These are phyloP conservation scores for Thelonectria olida DNA, from an alignment of 2,329 filamentous ascomycete species.

Conservation along the genomic window DNA sequence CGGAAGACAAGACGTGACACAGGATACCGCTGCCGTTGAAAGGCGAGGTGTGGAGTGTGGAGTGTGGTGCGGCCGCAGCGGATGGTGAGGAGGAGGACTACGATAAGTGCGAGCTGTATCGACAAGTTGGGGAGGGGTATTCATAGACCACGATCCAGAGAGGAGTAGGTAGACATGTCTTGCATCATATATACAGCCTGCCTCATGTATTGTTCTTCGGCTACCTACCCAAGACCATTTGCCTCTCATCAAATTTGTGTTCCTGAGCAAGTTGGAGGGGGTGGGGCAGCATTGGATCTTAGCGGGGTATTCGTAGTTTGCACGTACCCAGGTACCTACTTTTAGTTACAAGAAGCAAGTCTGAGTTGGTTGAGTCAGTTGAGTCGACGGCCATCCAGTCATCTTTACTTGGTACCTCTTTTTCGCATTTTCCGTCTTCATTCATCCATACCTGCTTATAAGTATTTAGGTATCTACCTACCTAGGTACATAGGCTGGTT, in stretches of 20 bases:
- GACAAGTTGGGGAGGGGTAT: too few relatives aligned
- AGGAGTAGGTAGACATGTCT: too few relatives aligned
- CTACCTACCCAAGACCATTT: too few relatives aligned
- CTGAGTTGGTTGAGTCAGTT: background rate
- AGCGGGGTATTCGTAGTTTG: conserved; percentile 15
- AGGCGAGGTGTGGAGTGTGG: too few relatives aligned
- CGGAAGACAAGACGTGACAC: background rate
- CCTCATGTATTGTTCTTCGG: too few relatives aligned
- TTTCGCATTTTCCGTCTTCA: background rate
- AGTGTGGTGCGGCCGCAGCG: background rate
- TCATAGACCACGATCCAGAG: too few relatives aligned
- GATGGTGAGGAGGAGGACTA: conserved; percentile 8
- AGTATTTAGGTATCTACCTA: too few relatives aligned
- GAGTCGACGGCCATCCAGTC: conserved; percentile 18
- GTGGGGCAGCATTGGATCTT: conserved; percentile 17
- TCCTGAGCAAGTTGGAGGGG: background rate
- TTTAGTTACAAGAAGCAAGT: background rate
- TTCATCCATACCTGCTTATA: too few relatives aligned
- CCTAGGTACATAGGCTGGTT: background rate
- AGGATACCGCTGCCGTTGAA: background rate
- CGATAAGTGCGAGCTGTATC: too few relatives aligned
- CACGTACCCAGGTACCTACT: background rate
- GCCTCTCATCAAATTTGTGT: too few relatives aligned
- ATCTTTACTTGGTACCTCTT: background rate
- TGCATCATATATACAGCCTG: too few relatives aligned